phyloP scores from a whole-genome alignment of 2,329 filamentous ascomycete genomes.

The Escovopsis sp. region DNA sequence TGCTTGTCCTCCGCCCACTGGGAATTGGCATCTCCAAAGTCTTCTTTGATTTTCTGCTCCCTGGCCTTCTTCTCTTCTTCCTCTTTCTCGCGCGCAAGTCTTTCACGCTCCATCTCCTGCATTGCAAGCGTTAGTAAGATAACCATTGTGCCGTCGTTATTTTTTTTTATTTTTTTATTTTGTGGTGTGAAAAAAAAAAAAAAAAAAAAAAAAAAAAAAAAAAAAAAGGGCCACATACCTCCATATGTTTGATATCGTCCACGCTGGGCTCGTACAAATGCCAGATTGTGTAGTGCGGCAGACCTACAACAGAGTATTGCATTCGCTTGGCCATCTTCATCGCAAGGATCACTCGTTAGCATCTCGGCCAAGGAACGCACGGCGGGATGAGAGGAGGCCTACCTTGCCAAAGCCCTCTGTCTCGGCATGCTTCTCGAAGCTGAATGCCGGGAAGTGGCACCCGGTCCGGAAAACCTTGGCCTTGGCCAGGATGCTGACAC shows the following conservation, averaged over 20 bases:
- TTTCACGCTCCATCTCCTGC: constrained; percentile 85
- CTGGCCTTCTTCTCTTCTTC: constrained; percentile 55
- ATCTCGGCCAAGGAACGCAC: background rate
- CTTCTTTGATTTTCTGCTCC: constrained; percentile 55
- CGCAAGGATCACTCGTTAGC: background rate
- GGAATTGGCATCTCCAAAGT: constrained; percentile 59
- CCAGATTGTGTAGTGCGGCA: constrained; percentile 98
- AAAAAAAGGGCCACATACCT: constrained; percentile 31
- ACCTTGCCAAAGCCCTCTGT: constrained; percentile 99
- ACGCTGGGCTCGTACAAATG: constrained; percentile 99
- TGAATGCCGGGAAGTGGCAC: constrained; percentile 95
- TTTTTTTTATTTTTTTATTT: no score
- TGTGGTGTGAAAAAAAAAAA: no score
- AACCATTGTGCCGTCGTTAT: no score
- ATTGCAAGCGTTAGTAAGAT: background rate
- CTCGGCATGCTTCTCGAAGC: constrained; percentile 96
- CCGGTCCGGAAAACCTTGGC: constrained; percentile 88
- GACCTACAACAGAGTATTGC: constrained; percentile 85
- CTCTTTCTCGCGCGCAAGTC: constrained; percentile 63
- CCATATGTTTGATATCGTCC: constrained; percentile 95
- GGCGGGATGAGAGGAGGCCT: constrained; percentile 12
- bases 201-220: no score
- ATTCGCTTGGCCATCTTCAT: constrained; percentile 88
- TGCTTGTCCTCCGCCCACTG: constrained; percentile 90
- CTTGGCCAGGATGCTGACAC: constrained; percentile 94